Conservation (phyloP, 805 yeast genomes). For the Metschnikowia koreensis region DNA sequence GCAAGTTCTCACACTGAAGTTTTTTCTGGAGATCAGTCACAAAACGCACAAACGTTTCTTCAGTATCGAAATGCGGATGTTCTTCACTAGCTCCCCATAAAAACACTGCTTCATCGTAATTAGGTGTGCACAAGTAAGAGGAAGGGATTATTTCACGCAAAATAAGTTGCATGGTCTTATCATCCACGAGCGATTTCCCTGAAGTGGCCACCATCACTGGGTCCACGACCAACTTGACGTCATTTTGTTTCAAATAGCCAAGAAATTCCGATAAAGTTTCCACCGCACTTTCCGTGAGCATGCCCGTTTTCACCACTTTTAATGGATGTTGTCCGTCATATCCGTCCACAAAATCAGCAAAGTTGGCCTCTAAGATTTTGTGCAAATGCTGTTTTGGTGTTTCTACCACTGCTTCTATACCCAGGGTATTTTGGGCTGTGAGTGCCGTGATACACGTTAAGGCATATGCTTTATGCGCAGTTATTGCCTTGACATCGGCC, state of each 20-base stretch:
- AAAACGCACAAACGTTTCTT: slow-evolving; percentile 36
- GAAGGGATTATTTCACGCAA: slow-evolving; percentile 45
- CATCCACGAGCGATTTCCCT: slow-evolving; percentile 58
- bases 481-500: slow-evolving; percentile 79
- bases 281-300: slow-evolving; percentile 60
- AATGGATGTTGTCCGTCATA: slow-evolving; percentile 25
- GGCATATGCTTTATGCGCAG: slow-evolving; percentile 74
- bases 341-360: slow-evolving; percentile 52
- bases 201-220: slow-evolving; percentile 86
- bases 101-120: slow-evolving; percentile 60
- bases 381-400: slow-evolving; percentile 45
- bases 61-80: slow-evolving; percentile 13
- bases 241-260: slow-evolving; percentile 24
- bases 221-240: slow-evolving; percentile 57
- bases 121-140: slow-evolving; percentile 73
- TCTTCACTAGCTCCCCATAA: slow-evolving; percentile 28
- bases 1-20: slow-evolving; percentile 48
- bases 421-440: slow-evolving; percentile 71
- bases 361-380: slow-evolving; percentile 51
- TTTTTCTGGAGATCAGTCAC: slow-evolving; percentile 23
- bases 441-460: slow-evolving; percentile 74
- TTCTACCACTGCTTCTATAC: slow-evolving; percentile 43
- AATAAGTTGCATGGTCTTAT: slow-evolving; percentile 43
- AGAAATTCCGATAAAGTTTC: slow-evolving; percentile 42
- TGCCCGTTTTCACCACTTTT: slow-evolving; percentile 76